A percentile compares a stretch with the other conserved stretches of the same genome.
phyloP scores from a whole-genome alignment of 257 asterid species.

The Jacaranda mimosifolia region DNA sequence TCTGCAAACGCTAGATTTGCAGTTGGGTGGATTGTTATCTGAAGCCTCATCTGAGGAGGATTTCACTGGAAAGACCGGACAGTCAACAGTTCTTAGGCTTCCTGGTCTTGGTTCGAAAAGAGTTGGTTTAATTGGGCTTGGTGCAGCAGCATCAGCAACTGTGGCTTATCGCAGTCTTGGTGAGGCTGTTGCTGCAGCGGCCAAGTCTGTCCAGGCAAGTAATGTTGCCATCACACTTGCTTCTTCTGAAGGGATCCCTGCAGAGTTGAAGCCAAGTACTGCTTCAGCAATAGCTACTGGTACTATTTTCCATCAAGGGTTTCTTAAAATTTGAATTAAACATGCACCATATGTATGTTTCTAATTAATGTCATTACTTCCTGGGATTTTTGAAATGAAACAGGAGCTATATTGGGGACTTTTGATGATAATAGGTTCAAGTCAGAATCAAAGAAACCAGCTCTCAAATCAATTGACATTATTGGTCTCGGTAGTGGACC shows the following conservation, averaged over 20 bases:
- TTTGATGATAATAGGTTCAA: conserved; percentile 91
- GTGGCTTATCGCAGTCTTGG: conserved; percentile 82
- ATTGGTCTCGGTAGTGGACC: conserved; percentile 94
- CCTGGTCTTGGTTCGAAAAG: conserved; percentile 84
- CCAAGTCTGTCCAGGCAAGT: conserved; percentile 79
- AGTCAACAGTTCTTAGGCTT: conserved; percentile 80
- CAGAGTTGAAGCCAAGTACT: conserved; percentile 63
- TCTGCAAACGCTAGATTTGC: conserved; percentile 78
- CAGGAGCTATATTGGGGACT: conserved; percentile 84
- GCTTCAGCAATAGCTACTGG: conserved; percentile 93
- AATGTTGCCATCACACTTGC: conserved; percentile 87
- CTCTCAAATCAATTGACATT: conserved; percentile 80
- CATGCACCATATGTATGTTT: conserved; percentile 10
- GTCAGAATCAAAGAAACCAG: conserved; percentile 74
- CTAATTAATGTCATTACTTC: conserved; percentile 19
- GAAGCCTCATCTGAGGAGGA: conserved; percentile 89
- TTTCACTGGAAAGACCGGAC: conserved; percentile 90
- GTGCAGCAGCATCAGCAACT: conserved; percentile 61
- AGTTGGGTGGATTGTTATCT: conserved; percentile 77
- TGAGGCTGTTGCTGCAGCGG: conserved; percentile 90
- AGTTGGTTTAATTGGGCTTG: conserved; percentile 84
- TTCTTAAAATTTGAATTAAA: background rate
- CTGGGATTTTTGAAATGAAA: conserved; percentile 23
- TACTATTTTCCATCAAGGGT: conserved; percentile 30
- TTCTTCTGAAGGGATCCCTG: conserved; percentile 65